A percentile compares a stretch with the other conserved stretches of the same genome.
These are phyloP conservation scores for Leucosporidium yakuticum DNA, from an alignment of 768 basidiomycete genomes.

Conservation along the genomic window DNA sequence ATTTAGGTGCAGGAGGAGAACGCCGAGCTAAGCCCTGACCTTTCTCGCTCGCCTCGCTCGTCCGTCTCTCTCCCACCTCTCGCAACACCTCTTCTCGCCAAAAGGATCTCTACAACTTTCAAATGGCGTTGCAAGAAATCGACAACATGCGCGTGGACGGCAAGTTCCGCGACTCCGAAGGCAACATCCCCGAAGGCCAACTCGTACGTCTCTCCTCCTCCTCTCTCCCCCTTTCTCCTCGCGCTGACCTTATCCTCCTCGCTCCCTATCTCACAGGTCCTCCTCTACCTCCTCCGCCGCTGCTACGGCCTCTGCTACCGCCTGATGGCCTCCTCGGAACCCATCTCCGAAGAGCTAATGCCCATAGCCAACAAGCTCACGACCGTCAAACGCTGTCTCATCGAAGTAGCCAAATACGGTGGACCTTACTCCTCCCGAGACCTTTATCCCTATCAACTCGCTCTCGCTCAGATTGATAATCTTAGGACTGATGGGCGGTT, in stretches of 20 bases:
- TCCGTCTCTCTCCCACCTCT: not conserved
- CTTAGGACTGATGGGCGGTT: conserved; percentile 92
- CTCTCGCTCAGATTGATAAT: conserved; percentile 77
- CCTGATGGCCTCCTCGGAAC: conserved; percentile 87
- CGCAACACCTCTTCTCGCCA: conserved; percentile 44
- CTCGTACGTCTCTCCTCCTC: conserved; percentile 57
- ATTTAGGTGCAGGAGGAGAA: too few species aligned
- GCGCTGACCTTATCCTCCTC: too few species aligned
- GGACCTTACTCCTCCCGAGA: conserved; percentile 33
- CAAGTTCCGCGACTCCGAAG: conserved; percentile 91
- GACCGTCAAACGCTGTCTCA: conserved; percentile 36
- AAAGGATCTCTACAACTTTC: conserved; percentile 89
- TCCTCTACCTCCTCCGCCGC: conserved; percentile 83
- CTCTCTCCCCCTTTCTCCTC: not conserved
- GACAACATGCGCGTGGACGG: conserved; percentile 96
- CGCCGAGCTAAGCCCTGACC: not conserved
- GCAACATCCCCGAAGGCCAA: conserved; percentile 86
- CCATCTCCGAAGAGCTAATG: conserved; percentile 96
- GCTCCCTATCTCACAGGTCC: conserved; percentile 54
- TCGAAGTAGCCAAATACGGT: conserved; percentile 36
- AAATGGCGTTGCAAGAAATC: conserved; percentile 85
- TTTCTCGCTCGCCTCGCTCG: not conserved
- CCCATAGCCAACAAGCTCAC: conserved; percentile 38
- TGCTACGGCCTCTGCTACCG: conserved; percentile 96
- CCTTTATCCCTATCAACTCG: conserved; percentile 40